Base-by-base conservation (phyloP, 208 protist species). In the Acanthamoeba triangularis region DNA sequence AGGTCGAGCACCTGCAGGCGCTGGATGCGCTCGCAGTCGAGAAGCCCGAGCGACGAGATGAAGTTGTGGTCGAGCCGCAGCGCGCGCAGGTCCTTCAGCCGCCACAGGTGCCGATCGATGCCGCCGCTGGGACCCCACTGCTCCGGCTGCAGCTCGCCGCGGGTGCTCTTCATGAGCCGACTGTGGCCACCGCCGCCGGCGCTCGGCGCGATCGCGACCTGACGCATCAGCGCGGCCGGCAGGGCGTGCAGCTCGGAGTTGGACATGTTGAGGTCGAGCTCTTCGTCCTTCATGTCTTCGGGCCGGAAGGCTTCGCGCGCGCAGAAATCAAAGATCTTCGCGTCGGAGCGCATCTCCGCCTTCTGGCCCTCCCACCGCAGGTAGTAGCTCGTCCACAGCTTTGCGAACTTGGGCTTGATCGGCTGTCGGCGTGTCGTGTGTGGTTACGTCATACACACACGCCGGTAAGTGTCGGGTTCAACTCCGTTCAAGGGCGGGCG, bases 301-400 rank as follows among this genome's bases (percentile, higher is more conserved):
- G 74, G 74, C 11, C 44, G 33, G 74, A 54, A 54, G 10, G 0
- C 20, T 28, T 82, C 74, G 23, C 74, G 74, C 30, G 33, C 41
- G 74, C 74, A 82, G 37, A 82, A 82, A 16, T 82, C 74, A 25
- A 44, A 1, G 20, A 82, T 82, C 74, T 82, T 82, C 1, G 74
- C 74, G 41, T 23, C 41, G 16, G 74, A 28, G 18, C 44, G 35
- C 74, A 82, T 82, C 8, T 82, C 74, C n/a, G 74, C 37, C 44
- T 52, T 82, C 74, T 82, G 74, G 41, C 74, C 74, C 44, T 82
- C 82, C 82, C 82, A 90, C n/a, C 82, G 47, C 25, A 90, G 54
- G 54, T 67, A 90, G 47, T 90, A 90, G 82, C 52, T 28, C 47
- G 47, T 67, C 82, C 82, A 90, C 47, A 90, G 74, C 44, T 82